These are phyloP conservation scores for Dictyostelium firmibasis DNA, from an alignment of 78 protist genomes.

Conservation along the genomic window DNA sequence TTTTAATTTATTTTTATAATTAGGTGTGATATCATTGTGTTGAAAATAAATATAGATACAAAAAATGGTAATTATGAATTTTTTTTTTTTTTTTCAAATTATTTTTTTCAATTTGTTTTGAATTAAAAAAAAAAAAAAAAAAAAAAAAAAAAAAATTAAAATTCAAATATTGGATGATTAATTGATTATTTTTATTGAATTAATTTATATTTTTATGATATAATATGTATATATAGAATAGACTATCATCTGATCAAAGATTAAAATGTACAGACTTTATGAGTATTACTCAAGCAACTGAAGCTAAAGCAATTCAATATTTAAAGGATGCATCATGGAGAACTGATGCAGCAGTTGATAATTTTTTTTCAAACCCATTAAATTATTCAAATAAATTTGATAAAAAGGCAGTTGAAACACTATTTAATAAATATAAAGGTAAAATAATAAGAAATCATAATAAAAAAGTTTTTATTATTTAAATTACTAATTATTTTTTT, in stretches of 20 bases:
- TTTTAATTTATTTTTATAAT: not conserved
- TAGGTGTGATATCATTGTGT: not conserved
- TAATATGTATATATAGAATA: not conserved
- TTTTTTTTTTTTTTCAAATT: not conserved
- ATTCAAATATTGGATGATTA: too few relatives aligned
- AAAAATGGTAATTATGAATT: not conserved
- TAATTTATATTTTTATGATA: not conserved
- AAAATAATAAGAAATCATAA: too few relatives aligned
- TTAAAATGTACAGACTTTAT: conserved; percentile 21
- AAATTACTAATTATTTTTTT: not conserved
- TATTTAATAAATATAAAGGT: conserved; percentile 47
- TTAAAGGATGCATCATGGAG: conserved; percentile 36
- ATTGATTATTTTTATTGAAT: too few relatives aligned
- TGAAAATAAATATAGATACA: not conserved
- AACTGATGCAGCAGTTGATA: conserved; percentile 11
- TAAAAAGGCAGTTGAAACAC: not conserved
- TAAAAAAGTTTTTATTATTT: too few relatives aligned
- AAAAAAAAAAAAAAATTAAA: too few relatives aligned
- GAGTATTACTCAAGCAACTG: conserved; percentile 3
- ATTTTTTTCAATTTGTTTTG: too few relatives aligned
- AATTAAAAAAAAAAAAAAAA: not conserved
- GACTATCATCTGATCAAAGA: conserved; percentile 32
- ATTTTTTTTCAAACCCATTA: conserved; percentile 11
- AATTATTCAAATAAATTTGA: not conserved
- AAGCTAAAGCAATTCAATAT: conserved; percentile 37